Evolutionary conservation across 2,329 filamentous ascomycete species (phyloP).

Genomic region (Corynespora cassiicola): DNA sequence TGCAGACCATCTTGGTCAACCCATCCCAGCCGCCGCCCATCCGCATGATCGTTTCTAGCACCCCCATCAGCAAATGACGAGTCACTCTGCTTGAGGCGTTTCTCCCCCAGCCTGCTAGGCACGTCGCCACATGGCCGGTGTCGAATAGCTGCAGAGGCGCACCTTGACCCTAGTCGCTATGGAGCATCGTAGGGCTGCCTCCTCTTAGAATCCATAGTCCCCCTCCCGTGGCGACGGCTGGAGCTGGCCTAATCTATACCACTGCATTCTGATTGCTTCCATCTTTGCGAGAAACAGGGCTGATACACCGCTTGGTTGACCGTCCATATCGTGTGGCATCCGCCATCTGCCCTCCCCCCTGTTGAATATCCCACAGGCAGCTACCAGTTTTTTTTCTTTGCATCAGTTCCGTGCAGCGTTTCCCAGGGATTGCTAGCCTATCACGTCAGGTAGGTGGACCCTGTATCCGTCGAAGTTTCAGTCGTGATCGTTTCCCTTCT

Average conservation of each 20-base stretch:
- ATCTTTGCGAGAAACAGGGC: slow-evolving; percentile 8
- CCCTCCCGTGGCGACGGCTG: slow-evolving; percentile 8
- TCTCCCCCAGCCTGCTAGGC: not conserved
- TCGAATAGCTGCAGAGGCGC: slow-evolving; percentile 2
- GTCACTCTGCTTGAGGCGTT: slow-evolving; percentile 6
- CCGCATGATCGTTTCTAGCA: too few species aligned
- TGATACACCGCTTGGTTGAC: slow-evolving; percentile 3
- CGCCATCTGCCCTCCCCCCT: slow-evolving; percentile 1
- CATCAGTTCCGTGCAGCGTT: too few species aligned
- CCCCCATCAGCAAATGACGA: too few species aligned
- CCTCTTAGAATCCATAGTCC: slow-evolving; percentile 9
- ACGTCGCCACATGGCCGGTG: slow-evolving; percentile 12
- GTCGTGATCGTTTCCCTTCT: too few species aligned
- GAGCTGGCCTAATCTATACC: slow-evolving; percentile 1
- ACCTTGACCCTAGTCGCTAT: not conserved
- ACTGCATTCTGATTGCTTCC: slow-evolving; percentile 3
- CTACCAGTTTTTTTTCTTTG: too few species aligned
- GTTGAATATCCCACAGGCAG: slow-evolving; percentile 2
- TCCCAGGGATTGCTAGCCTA: too few species aligned
- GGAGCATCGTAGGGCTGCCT: slow-evolving; percentile 3
- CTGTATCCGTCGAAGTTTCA: too few species aligned
- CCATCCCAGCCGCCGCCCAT: too few species aligned
- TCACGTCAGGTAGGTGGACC: slow-evolving; percentile 1
- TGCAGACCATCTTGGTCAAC: too few species aligned
- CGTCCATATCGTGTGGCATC: not conserved